phyloP scores from a whole-genome alignment of 768 basidiomycete genomes.

The Pluteus cervinus region DNA sequence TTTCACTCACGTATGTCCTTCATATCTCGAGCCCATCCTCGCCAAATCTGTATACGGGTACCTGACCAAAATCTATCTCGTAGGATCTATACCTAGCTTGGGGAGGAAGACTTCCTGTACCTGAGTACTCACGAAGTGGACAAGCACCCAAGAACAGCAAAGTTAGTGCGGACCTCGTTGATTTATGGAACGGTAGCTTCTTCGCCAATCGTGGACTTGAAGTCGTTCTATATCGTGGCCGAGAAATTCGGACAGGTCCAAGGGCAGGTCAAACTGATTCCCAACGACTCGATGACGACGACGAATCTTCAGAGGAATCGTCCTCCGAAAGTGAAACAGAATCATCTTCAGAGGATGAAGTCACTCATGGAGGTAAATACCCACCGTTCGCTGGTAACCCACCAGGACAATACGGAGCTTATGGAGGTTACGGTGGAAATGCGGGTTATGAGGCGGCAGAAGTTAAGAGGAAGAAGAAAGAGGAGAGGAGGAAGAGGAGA shows the following conservation, averaged over 20 bases:
- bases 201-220: constrained; percentile 74
- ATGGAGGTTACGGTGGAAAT: constrained; percentile 10
- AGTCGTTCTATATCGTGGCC: constrained; percentile 74
- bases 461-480: constrained; percentile 49
- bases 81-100: constrained; percentile 74
- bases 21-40: too few relatives aligned
- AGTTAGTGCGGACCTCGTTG: constrained; percentile 64
- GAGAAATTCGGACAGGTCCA: constrained; percentile 68
- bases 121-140: constrained; percentile 39
- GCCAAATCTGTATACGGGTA: background rate
- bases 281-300: constrained; percentile 42
- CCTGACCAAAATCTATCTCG: constrained; percentile 2
- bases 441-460: constrained; percentile 43
- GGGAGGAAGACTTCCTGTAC: constrained; percentile 69
- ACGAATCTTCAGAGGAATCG: constrained; percentile 33
- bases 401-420: background rate
- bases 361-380: too few relatives aligned
- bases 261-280: constrained; percentile 48
- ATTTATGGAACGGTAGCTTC: constrained; percentile 77
- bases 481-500: constrained; percentile 54
- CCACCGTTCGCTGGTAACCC: too few relatives aligned
- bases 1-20: constrained; percentile 62
- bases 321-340: constrained; percentile 35
- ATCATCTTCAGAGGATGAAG: too few relatives aligned
- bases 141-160: constrained; percentile 50